Percentiles rank a stretch among this genome's conserved stretches.
phyloP scores from a whole-genome alignment of 2,329 filamentous ascomycete genomes.

The Fusarium hainanense region DNA sequence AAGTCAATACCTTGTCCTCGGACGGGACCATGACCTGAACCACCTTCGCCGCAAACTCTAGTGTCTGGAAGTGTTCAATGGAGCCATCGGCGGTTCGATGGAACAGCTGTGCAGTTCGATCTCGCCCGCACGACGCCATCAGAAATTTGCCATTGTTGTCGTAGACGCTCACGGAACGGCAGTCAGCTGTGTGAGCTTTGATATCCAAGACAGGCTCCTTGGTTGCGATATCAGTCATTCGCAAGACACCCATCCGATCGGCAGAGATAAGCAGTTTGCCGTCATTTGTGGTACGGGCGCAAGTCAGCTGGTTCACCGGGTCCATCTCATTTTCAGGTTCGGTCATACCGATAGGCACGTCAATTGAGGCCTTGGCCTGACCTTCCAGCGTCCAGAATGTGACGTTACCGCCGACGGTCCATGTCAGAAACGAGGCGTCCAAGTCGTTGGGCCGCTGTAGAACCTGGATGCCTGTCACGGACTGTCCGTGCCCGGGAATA shows the following conservation, averaged over 20 bases:
- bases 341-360: conserved; percentile 75
- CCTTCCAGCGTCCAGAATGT: conserved; percentile 86
- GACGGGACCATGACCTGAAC: conserved; percentile 79
- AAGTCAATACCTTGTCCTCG: conserved; percentile 81
- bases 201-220: conserved; percentile 74
- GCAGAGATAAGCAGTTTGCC: conserved; percentile 80
- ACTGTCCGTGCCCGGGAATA: conserved; percentile 71
- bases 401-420: conserved; percentile 83
- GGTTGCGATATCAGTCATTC: conserved; percentile 72
- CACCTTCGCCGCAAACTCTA: conserved; percentile 92
- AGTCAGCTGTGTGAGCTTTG: conserved; percentile 88
- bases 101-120: conserved; percentile 95
- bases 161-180: conserved; percentile 82
- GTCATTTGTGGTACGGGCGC: conserved; percentile 68
- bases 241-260: conserved; percentile 86
- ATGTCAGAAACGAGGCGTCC: conserved; percentile 84
- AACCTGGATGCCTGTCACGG: conserved; percentile 78
- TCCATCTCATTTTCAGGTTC: conserved; percentile 63
- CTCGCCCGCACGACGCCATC: conserved; percentile 85
- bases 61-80: conserved; percentile 87
- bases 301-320: conserved; percentile 67
- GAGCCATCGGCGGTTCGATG: conserved; percentile 64
- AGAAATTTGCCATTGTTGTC: conserved; percentile 71
- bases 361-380: conserved; percentile 70
- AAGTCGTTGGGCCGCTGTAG: conserved; percentile 69